These are phyloP conservation scores for Tuber brumale DNA, from an alignment of 495 filamentous ascomycete species.

Conservation along the genomic window DNA sequence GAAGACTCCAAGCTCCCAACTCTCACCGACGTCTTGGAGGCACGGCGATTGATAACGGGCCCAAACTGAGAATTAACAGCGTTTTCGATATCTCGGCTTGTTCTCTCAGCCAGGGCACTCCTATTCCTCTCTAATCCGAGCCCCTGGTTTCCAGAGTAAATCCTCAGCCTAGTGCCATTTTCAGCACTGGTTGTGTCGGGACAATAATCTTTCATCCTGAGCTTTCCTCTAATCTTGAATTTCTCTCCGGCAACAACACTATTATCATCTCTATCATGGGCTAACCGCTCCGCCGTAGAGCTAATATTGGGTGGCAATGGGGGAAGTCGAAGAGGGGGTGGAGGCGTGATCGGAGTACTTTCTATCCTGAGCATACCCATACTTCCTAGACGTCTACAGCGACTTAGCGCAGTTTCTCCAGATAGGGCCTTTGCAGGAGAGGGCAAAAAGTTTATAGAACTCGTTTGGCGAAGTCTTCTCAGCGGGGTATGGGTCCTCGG, in stretches of 20 bases:
- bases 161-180: slow-evolving; percentile 8
- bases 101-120: slow-evolving; percentile 28
- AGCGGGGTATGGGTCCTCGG: neutral
- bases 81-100: slow-evolving; percentile 31
- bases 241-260: neutral
- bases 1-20: neutral
- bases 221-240: slow-evolving; percentile 29
- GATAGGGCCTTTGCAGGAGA: neutral
- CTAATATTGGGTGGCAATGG: neutral
- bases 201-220: slow-evolving; percentile 29
- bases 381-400: neutral
- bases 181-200: slow-evolving; percentile 14
- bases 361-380: neutral
- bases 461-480: neutral
- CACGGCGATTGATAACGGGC: slow-evolving; percentile 17
- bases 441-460: neutral
- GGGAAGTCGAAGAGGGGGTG: neutral
- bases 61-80: slow-evolving; percentile 35
- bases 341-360: neutral
- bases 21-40: neutral
- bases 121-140: slow-evolving; percentile 21
- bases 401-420: neutral
- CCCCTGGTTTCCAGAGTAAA: slow-evolving; percentile 24
- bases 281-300: slow-evolving; percentile 13
- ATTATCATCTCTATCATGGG: slow-evolving; percentile 9